These are phyloP conservation scores for Styphnolobium japonicum DNA, from an alignment of 306 rosid species.

Conservation along the genomic window DNA sequence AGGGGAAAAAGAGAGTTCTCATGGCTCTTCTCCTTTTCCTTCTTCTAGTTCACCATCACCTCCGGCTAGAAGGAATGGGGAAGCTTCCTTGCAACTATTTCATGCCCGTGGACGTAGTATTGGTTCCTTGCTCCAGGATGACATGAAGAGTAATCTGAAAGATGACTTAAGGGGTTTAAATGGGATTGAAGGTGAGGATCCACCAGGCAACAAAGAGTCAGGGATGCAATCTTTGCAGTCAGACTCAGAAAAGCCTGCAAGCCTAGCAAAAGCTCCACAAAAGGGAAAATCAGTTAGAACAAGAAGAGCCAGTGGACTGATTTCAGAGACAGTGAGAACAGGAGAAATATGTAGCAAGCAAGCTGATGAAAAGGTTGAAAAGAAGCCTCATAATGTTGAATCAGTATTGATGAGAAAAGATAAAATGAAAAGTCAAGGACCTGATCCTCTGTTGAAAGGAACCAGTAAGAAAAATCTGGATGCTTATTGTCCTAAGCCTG, in stretches of 20 bases:
- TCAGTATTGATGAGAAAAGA: conserved; percentile 40
- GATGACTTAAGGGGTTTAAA: conserved; percentile 37
- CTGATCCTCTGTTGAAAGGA: conserved; percentile 26
- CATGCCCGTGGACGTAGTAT: conserved; percentile 43
- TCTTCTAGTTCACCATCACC: conserved; percentile 38
- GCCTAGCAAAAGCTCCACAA: conserved; percentile 36
- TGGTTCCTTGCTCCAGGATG: conserved; percentile 35
- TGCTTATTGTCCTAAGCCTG: conserved; percentile 25
- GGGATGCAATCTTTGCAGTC: conserved; percentile 24
- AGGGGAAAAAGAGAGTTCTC: conserved; percentile 33
- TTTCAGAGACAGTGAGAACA: conserved; percentile 28
- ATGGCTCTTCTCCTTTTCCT: conserved; percentile 24
- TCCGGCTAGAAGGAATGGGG: conserved; percentile 30
- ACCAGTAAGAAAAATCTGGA: conserved; percentile 31
- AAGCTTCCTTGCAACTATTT: conserved; percentile 37
- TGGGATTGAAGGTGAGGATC: conserved; percentile 35
- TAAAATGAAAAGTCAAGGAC: conserved; percentile 38
- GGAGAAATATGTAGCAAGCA: conserved; percentile 41
- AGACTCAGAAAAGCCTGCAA: conserved; percentile 39
- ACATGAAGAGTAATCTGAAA: conserved; percentile 25
- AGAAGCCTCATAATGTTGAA: conserved; percentile 35
- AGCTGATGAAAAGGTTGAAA: conserved; percentile 39
- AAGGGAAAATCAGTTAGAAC: conserved; percentile 91
- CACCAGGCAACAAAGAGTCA: conserved; percentile 29
- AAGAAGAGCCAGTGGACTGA: conserved; percentile 47